Percentiles rank a stretch among this genome's conserved stretches.
These are phyloP conservation scores for Arthrobotrys sinensis DNA, from an alignment of 2,329 filamentous ascomycete species.

Conservation along the genomic window DNA sequence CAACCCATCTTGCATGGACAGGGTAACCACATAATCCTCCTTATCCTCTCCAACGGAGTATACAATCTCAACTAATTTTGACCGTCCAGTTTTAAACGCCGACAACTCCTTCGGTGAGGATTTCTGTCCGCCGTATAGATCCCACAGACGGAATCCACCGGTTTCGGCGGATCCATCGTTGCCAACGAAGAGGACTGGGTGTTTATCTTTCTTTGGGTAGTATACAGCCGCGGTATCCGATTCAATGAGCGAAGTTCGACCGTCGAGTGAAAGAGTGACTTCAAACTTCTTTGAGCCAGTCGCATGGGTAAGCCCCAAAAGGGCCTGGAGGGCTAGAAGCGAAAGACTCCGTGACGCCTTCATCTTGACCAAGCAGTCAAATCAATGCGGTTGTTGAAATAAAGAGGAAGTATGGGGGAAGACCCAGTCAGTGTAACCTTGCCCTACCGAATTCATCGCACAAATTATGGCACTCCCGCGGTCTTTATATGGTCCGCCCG, in stretches of 20 bases:
- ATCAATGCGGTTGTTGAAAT: not conserved
- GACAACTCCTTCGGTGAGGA: constrained; percentile 64
- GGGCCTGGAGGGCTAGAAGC: not conserved
- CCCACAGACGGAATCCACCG: constrained; percentile 69
- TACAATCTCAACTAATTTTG: constrained; percentile 69
- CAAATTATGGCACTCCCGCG: not conserved
- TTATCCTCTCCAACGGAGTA: constrained; percentile 66
- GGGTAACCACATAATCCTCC: constrained; percentile 68
- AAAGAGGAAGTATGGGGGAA: not conserved
- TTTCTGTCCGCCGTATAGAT: constrained; percentile 64
- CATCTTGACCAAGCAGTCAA: constrained; percentile 1
- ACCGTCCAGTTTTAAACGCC: constrained; percentile 68
- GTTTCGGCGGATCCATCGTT: constrained; percentile 70
- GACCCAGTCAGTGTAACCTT: not conserved
- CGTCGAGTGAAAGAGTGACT: constrained; percentile 18
- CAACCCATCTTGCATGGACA: constrained; percentile 69
- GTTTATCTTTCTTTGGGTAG: constrained; percentile 66
- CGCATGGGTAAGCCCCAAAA: not conserved
- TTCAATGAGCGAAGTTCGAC: constrained; percentile 66
- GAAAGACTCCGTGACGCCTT: constrained; percentile 1
- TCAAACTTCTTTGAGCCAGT: constrained; percentile 25
- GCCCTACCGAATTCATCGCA: not conserved
- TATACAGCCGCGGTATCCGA: constrained; percentile 69
- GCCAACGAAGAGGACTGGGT: constrained; percentile 67
- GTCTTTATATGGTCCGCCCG: not conserved